These are phyloP conservation scores for Volvox reticuliferus DNA, from an alignment of 139 green algal species.

Conservation along the genomic window DNA sequence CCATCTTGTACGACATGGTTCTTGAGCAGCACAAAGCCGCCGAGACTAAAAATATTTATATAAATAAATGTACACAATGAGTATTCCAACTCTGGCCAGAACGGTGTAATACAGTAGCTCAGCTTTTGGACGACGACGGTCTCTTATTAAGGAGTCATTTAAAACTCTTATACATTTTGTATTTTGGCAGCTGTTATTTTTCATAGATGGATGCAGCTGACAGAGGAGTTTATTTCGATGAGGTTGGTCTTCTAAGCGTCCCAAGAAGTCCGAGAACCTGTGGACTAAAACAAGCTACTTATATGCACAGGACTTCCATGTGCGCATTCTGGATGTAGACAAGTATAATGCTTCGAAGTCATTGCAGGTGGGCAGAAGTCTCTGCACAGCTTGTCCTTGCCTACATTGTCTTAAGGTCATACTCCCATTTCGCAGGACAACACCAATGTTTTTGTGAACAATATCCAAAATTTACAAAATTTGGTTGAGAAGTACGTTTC, in stretches of 20 bases:
- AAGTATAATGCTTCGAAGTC: slow-evolving; percentile 64
- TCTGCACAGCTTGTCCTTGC: background rate
- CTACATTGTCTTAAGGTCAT: background rate
- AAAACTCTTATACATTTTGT: background rate
- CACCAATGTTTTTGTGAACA: slow-evolving; percentile 66
- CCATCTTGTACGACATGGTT: too few species aligned
- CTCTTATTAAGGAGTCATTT: too few species aligned
- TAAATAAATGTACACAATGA: too few species aligned
- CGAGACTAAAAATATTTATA: too few species aligned
- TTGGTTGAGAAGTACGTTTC: slow-evolving; percentile 68
- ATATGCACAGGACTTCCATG: slow-evolving; percentile 60
- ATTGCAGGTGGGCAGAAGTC: slow-evolving; percentile 58
- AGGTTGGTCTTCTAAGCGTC: slow-evolving; percentile 46
- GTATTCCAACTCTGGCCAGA: background rate
- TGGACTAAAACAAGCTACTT: background rate
- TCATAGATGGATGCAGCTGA: slow-evolving; percentile 53
- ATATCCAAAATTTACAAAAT: slow-evolving; percentile 65
- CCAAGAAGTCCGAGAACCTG: background rate
- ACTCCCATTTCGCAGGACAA: slow-evolving; percentile 60
- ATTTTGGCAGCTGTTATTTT: background rate
- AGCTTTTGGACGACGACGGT: background rate
- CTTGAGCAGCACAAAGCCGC: too few species aligned
- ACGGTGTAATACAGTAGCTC: background rate
- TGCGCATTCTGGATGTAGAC: slow-evolving; percentile 70
- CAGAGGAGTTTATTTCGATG: slow-evolving; percentile 69